phyloP scores from a whole-genome alignment of 192 early-diverging fungal genomes.

The Dissophora ornata region DNA sequence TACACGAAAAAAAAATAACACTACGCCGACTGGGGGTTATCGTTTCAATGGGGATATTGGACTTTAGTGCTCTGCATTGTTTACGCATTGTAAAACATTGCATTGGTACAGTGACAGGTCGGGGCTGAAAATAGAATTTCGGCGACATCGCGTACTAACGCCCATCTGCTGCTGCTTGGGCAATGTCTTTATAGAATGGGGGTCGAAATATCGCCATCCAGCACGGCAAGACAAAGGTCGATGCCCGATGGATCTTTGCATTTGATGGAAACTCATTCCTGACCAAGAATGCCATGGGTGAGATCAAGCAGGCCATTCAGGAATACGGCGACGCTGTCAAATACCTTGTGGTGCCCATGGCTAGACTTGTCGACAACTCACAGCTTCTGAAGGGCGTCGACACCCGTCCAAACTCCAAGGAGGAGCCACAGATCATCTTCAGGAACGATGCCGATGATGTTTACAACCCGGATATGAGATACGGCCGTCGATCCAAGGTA shows the following conservation, averaged over 20 bases:
- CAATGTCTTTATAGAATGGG: conserved; percentile 61
- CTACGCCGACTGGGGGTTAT: too few relatives aligned
- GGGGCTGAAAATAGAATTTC: conserved; percentile 5
- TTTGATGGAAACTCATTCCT: conserved; percentile 74
- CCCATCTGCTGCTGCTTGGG: too few relatives aligned
- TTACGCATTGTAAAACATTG: too few relatives aligned
- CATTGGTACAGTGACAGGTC: too few relatives aligned
- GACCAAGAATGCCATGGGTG: conserved; percentile 62
- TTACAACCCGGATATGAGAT: conserved; percentile 70
- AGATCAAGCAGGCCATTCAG: conserved; percentile 63
- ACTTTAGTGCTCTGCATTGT: too few relatives aligned
- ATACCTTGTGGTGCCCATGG: conserved; percentile 74
- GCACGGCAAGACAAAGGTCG: conserved; percentile 59
- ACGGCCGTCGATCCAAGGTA: conserved; percentile 75
- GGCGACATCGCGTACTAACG: too few relatives aligned
- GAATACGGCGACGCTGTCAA: conserved; percentile 60
- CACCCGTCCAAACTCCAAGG: conserved; percentile 64
- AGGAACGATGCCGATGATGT: conserved; percentile 64
- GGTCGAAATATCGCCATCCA: conserved; percentile 67
- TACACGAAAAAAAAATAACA: too few relatives aligned
- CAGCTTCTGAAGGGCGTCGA: conserved; percentile 62
- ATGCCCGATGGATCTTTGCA: conserved; percentile 70
- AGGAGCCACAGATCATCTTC: conserved; percentile 74
- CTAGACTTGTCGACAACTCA: conserved; percentile 67
- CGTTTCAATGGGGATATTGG: too few relatives aligned